These are phyloP conservation scores for Fusarium vanettenii DNA, from an alignment of 2,329 filamentous ascomycete genomes.

Conservation along the genomic window DNA sequence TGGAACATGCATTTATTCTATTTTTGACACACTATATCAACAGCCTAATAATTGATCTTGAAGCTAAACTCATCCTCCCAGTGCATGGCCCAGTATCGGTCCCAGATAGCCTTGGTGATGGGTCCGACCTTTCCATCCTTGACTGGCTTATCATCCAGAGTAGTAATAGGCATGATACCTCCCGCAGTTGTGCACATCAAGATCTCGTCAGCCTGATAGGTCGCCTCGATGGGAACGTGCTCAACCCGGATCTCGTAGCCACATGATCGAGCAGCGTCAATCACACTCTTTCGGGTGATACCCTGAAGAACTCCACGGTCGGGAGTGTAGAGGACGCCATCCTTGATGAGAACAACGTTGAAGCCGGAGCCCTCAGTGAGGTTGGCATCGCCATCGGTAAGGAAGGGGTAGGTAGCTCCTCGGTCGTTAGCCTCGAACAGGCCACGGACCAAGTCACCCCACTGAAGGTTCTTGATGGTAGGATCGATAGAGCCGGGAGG, in stretches of 20 bases:
- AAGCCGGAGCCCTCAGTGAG: constrained; percentile 63
- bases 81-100: constrained; percentile 53
- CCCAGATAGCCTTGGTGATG: constrained; percentile 61
- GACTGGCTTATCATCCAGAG: constrained; percentile 56
- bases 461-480: constrained; percentile 63
- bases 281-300: constrained; percentile 60
- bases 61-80: constrained; percentile 32
- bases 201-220: constrained; percentile 59
- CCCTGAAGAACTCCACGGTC: constrained; percentile 60
- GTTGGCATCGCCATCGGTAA: constrained; percentile 62
- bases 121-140: constrained; percentile 56
- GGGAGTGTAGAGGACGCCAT: constrained; percentile 57
- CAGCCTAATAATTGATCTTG: constrained; percentile 21
- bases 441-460: constrained; percentile 59
- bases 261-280: constrained; percentile 53
- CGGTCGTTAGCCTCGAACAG: constrained; percentile 61
- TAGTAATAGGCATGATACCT: constrained; percentile 64
- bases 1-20: neutral
- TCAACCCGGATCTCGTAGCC: constrained; percentile 53
- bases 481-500: constrained; percentile 62
- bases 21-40: neutral
- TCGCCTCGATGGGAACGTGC: constrained; percentile 54
- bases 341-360: constrained; percentile 60
- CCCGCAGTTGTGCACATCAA: constrained; percentile 66
- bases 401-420: constrained; percentile 59